Conservation (phyloP, 1,284 basidiomycete species). For the Tremellales sp. region DNA sequence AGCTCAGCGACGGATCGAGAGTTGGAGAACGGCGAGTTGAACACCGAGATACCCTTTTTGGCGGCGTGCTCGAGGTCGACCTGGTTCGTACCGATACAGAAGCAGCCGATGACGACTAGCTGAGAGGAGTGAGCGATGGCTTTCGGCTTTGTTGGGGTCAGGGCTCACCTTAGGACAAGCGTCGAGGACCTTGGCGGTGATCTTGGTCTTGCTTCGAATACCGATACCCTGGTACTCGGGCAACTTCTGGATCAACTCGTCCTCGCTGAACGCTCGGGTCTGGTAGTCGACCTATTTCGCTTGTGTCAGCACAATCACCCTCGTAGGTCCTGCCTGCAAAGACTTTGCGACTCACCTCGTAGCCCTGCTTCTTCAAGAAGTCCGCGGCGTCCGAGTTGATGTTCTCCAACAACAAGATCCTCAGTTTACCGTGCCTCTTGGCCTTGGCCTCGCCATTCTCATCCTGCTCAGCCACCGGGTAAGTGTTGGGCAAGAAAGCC, state of each 20-base stretch:
- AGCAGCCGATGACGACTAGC: conserved; percentile 96
- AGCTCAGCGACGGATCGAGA: conserved; percentile 98
- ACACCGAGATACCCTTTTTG: conserved; percentile 89
- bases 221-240: conserved; percentile 89
- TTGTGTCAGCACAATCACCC: too few relatives aligned
- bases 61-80: conserved; percentile 85
- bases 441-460: conserved; percentile 14
- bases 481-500: conserved; percentile 45
- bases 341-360: conserved; percentile 53
- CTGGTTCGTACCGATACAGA: conserved; percentile 99
- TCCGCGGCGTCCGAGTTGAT: conserved; percentile 87
- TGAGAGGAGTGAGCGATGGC: too few relatives aligned
- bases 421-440: conserved; percentile 37
- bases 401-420: conserved; percentile 83
- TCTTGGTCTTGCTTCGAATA: conserved; percentile 95
- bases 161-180: conserved; percentile 69
- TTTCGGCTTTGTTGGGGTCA: background rate
- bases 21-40: conserved; percentile 99
- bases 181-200: conserved; percentile 83
- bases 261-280: conserved; percentile 81
- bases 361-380: conserved; percentile 78
- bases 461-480: conserved; percentile 30
- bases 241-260: conserved; percentile 84
- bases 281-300: conserved; percentile 93
- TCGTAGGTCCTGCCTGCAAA: too few relatives aligned